phyloP scores from a whole-genome alignment of 768 basidiomycete genomes.

The Tulasnella sp. region DNA sequence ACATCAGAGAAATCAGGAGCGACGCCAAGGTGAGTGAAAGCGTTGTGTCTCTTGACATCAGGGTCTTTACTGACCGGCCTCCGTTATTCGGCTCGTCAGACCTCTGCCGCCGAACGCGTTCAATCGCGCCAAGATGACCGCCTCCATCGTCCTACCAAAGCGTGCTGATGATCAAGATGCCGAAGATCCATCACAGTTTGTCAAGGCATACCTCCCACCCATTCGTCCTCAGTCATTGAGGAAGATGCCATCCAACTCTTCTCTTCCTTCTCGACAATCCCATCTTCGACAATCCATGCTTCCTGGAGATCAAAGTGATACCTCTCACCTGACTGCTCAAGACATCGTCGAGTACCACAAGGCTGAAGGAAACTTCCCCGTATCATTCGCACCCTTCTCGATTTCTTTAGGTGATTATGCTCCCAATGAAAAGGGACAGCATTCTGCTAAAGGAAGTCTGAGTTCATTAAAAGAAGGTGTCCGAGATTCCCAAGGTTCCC shows the following conservation, averaged over 20 bases:
- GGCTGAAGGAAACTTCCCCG: constrained; percentile 3
- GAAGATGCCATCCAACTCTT: constrained; percentile 3
- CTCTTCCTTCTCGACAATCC: not conserved
- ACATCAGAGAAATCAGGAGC: too few species aligned
- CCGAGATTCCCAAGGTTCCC: not conserved
- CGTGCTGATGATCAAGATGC: not conserved
- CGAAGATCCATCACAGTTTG: not conserved
- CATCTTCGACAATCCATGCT: constrained; percentile 4
- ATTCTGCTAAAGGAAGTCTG: too few species aligned
- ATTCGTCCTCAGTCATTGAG: too few species aligned
- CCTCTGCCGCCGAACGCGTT: not conserved
- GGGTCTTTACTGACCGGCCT: too few species aligned
- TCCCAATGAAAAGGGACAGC: too few species aligned
- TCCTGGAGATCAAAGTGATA: not conserved
- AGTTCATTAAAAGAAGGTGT: too few species aligned
- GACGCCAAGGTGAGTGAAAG: too few species aligned
- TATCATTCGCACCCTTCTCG: constrained; percentile 6
- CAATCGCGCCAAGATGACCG: constrained; percentile 4
- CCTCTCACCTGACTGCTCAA: constrained; percentile 2
- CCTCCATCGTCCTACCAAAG: constrained; percentile 1
- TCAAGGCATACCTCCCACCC: not conserved
- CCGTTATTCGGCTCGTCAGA: constrained; percentile 1
- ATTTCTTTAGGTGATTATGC: too few species aligned
- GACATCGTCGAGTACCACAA: constrained; percentile 13
- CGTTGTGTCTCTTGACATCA: too few species aligned